These are phyloP conservation scores for Porodaedalea pini DNA, from an alignment of 1,284 basidiomycete genomes.

Conservation along the genomic window DNA sequence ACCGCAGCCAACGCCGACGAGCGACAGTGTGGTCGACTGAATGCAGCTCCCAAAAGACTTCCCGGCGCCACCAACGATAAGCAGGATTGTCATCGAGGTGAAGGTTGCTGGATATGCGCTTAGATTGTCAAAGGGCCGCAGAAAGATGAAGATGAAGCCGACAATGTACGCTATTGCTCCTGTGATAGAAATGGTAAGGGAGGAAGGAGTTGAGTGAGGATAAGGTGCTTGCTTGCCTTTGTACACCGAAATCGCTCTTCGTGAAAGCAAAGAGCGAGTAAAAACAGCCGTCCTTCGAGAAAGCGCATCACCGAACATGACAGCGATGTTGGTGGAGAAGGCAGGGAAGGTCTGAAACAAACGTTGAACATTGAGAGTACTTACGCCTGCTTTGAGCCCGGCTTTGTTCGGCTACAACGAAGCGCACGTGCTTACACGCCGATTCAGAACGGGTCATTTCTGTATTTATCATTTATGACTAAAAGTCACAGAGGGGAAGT, in stretches of 20 bases:
- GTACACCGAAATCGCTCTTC: not conserved
- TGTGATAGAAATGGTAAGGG: slow-evolving; percentile 3
- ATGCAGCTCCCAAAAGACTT: slow-evolving; percentile 24
- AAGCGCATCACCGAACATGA: not conserved
- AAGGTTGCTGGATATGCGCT: slow-evolving; percentile 27
- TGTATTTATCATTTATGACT: too few relatives aligned
- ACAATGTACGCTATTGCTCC: slow-evolving; percentile 30
- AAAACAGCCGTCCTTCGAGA: not conserved
- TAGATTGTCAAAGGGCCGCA: slow-evolving; percentile 26
- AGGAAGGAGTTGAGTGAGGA: not conserved
- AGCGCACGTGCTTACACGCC: too few relatives aligned
- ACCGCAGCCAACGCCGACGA: slow-evolving; percentile 30
- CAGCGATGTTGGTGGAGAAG: not conserved
- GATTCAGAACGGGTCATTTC: too few relatives aligned
- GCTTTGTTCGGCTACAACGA: too few relatives aligned
- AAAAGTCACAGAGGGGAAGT: too few relatives aligned
- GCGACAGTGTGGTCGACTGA: slow-evolving; percentile 22
- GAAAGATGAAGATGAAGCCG: slow-evolving; percentile 31
- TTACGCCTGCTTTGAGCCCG: not conserved
- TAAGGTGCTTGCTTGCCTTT: not conserved
- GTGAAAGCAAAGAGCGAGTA: not conserved
- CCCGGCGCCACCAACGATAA: slow-evolving; percentile 31
- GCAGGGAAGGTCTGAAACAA: not conserved
- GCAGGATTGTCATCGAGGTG: slow-evolving; percentile 27
- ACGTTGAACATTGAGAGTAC: not conserved